Evolutionary conservation across 2,329 filamentous ascomycete genomes (phyloP).

Genomic region (Paradendryphiella salina): DNA sequence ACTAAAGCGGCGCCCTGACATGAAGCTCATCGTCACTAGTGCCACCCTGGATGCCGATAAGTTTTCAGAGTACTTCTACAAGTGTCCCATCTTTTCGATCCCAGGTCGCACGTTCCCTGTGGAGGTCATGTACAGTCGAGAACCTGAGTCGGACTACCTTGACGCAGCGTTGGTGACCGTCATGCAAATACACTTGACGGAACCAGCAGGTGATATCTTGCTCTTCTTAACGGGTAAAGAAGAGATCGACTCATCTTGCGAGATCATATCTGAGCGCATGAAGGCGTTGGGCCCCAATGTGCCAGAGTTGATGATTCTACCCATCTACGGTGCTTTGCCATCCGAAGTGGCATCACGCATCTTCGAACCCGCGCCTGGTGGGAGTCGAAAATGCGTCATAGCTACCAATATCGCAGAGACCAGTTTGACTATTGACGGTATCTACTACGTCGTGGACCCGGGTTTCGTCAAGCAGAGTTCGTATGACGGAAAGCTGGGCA

Average conservation of each 20-base stretch:
- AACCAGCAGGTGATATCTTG: constrained; percentile 91
- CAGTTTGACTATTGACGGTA: constrained; percentile 95
- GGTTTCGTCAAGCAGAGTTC: constrained; percentile 98
- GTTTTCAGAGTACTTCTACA: constrained; percentile 94
- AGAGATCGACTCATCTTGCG: constrained; percentile 93
- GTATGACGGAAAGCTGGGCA: constrained; percentile 94
- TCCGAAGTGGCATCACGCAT: constrained; percentile 93
- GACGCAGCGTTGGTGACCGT: constrained; percentile 93
- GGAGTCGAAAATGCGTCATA: constrained; percentile 90
- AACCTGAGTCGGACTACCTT: constrained; percentile 94
- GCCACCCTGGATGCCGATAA: constrained; percentile 97
- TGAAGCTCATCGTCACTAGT: constrained; percentile 99
- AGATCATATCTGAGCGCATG: constrained; percentile 93
- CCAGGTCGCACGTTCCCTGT: constrained; percentile 94
- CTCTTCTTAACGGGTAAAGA: constrained; percentile 96
- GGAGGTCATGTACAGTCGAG: constrained; percentile 90
- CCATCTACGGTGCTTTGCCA: constrained; percentile 93
- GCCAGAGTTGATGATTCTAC: constrained; percentile 87
- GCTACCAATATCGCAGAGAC: constrained; percentile 99
- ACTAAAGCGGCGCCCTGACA: constrained; percentile 75
- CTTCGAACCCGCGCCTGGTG: constrained; percentile 87
- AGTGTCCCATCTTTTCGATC: constrained; percentile 95
- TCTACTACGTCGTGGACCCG: constrained; percentile 96
- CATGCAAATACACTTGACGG: constrained; percentile 96
- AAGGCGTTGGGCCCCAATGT: constrained; percentile 89